These are phyloP conservation scores for Rhizopogon sp. DNA, from an alignment of 768 basidiomycete genomes.

Conservation along the genomic window DNA sequence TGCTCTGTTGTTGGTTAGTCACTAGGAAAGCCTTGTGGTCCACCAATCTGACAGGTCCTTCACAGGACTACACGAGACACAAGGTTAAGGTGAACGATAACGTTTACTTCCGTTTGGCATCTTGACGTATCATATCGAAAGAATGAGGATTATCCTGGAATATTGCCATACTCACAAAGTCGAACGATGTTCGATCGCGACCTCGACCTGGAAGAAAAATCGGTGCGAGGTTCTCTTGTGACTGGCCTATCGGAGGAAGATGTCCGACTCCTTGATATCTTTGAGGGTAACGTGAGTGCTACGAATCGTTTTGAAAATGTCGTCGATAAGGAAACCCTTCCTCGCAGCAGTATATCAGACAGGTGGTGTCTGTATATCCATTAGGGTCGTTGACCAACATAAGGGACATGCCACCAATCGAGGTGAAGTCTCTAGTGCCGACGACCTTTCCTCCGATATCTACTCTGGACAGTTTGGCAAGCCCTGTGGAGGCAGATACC, in stretches of 20 bases:
- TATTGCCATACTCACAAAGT: conserved; percentile 57
- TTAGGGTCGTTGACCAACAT: conserved; percentile 39
- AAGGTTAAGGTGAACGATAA: conserved; percentile 51
- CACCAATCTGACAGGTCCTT: background rate
- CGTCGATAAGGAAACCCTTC: background rate
- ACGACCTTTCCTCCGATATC: conserved; percentile 39
- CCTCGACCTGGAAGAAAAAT: conserved; percentile 55
- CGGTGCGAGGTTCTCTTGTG: conserved; percentile 78
- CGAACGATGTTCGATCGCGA: conserved; percentile 41
- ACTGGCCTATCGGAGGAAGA: conserved; percentile 63
- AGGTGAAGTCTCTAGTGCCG: conserved; percentile 34
- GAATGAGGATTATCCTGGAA: conserved; percentile 79
- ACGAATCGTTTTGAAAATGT: background rate
- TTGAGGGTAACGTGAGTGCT: conserved; percentile 70
- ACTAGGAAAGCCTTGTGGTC: background rate
- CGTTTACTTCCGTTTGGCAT: background rate
- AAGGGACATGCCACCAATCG: conserved; percentile 16
- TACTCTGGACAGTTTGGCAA: conserved; percentile 25
- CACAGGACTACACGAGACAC: conserved; percentile 76
- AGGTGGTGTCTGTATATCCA: conserved; percentile 49
- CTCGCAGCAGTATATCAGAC: conserved; percentile 67
- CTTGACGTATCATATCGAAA: conserved; percentile 19
- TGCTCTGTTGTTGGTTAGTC: conserved; percentile 65
- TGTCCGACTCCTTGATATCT: conserved; percentile 64
- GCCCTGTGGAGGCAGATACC: conserved; percentile 50